phyloP scores from a whole-genome alignment of 2,329 filamentous ascomycete species.

The Phoma herbarum region DNA sequence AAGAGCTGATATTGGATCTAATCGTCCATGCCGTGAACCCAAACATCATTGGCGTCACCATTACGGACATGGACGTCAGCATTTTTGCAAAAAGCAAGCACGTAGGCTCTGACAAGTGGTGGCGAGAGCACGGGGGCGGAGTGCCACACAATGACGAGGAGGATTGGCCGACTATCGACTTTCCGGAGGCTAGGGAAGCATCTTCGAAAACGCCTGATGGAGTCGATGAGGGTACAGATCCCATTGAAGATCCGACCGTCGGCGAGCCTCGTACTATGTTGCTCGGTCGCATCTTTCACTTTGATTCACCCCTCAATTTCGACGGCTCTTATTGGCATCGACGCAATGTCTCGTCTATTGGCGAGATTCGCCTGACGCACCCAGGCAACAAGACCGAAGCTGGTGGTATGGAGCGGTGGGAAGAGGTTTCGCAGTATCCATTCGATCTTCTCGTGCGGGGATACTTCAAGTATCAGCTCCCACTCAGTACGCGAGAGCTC shows the following conservation, averaged over 20 bases:
- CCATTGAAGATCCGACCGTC: constrained; percentile 68
- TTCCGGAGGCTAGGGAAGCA: constrained; percentile 1
- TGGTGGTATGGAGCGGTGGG: constrained; percentile 86
- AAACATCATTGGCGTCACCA: constrained; percentile 86
- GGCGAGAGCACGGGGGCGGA: constrained; percentile 49
- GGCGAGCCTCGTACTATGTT: constrained; percentile 81
- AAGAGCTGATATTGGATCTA: constrained; percentile 94
- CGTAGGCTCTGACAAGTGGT: constrained; percentile 68
- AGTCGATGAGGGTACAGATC: constrained; percentile 66
- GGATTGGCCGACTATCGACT: constrained; percentile 38
- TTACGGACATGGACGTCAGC: constrained; percentile 87
- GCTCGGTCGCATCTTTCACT: constrained; percentile 85
- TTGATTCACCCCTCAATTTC: constrained; percentile 88
- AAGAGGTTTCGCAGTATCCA: constrained; percentile 86
- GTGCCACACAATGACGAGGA: constrained; percentile 34
- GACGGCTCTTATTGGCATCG: constrained; percentile 88
- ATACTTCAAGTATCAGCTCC: constrained; percentile 81
- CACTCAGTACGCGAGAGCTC: constrained; percentile 63
- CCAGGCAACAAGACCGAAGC: constrained; percentile 89
- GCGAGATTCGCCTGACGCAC: constrained; percentile 80
- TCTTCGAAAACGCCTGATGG: constrained; percentile 27
- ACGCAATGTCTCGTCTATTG: constrained; percentile 74
- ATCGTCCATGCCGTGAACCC: constrained; percentile 89
- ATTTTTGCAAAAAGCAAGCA: constrained; percentile 95
- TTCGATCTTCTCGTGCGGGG: constrained; percentile 94